phyloP scores from a whole-genome alignment of 768 basidiomycete genomes.

The Strobilomyces dryophilus region DNA sequence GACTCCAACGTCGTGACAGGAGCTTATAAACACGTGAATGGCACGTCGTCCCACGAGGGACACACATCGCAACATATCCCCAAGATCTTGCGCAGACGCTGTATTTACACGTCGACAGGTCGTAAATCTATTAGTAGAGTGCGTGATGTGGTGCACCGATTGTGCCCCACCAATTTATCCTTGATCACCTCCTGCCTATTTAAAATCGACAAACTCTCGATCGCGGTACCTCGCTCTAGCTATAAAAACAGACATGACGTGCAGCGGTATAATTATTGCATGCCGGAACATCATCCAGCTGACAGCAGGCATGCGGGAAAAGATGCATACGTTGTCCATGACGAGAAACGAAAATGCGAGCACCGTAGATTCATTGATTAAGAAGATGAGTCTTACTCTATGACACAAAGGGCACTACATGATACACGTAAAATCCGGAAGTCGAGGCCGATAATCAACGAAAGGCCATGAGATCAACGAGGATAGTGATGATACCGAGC shows the following conservation, averaged over 20 bases:
- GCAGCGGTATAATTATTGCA: constrained; percentile 1
- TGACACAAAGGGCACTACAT: constrained; percentile 1
- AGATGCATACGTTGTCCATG: neutral
- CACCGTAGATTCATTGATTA: constrained; percentile 4
- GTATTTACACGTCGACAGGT: constrained; percentile 5
- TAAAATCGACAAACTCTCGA: constrained; percentile 5
- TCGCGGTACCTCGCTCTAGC: neutral
- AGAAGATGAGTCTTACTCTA: constrained; percentile 1
- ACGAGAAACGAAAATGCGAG: constrained; percentile 4
- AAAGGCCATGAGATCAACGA: constrained; percentile 72
- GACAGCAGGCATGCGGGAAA: neutral
- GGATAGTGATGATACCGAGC: constrained; percentile 85
- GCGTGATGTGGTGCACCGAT: constrained; percentile 2
- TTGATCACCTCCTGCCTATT: constrained; percentile 2
- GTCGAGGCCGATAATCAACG: constrained; percentile 70
- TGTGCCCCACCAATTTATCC: neutral
- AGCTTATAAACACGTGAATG: constrained; percentile 35
- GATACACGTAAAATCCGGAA: constrained; percentile 7
- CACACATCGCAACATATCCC: neutral
- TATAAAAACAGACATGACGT: neutral
- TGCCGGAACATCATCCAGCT: neutral
- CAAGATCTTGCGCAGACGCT: neutral
- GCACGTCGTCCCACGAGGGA: neutral
- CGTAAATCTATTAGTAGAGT: constrained; percentile 11
- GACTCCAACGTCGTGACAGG: constrained; percentile 40